These are phyloP conservation scores for Neoboletus magnificus DNA, from an alignment of 768 basidiomycete genomes.

Conservation along the genomic window DNA sequence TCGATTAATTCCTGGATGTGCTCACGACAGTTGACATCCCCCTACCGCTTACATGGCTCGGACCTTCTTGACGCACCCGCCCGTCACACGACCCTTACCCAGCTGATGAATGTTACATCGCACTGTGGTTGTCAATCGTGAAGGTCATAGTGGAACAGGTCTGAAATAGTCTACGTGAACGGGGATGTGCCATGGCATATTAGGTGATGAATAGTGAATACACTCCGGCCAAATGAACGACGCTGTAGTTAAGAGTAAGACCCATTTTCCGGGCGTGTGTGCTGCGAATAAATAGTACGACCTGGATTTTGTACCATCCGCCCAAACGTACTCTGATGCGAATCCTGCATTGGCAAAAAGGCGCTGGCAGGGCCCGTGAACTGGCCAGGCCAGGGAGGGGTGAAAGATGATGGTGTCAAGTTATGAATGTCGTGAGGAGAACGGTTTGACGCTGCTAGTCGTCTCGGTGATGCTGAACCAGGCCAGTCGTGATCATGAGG, in stretches of 20 bases:
- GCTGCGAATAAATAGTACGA: constrained; percentile 63
- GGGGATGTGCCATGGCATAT: constrained; percentile 7
- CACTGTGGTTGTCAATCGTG: background rate
- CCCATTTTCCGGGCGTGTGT: constrained; percentile 35
- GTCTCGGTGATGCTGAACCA: constrained; percentile 24
- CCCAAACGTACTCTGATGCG: constrained; percentile 38
- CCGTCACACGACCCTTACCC: background rate
- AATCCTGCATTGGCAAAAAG: constrained; percentile 45
- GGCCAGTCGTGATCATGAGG: constrained; percentile 24
- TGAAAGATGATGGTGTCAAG: constrained; percentile 20
- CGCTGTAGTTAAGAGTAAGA: constrained; percentile 22
- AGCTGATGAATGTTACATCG: constrained; percentile 1
- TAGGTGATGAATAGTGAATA: constrained; percentile 21
- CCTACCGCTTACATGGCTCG: background rate
- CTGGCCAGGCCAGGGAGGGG: constrained; percentile 33
- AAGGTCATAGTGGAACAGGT: background rate
- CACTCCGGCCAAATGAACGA: constrained; percentile 13
- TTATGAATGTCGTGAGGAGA: constrained; percentile 23
- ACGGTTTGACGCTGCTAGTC: constrained; percentile 11
- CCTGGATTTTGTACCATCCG: constrained; percentile 47
- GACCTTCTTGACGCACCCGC: background rate
- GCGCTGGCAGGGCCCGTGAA: constrained; percentile 51
- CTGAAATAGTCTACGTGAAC: background rate
- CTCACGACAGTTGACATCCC: too few relatives aligned
- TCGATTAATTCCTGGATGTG: background rate